Conservation (phyloP, 805 yeast species). For the Kodamaea laetipori region DNA sequence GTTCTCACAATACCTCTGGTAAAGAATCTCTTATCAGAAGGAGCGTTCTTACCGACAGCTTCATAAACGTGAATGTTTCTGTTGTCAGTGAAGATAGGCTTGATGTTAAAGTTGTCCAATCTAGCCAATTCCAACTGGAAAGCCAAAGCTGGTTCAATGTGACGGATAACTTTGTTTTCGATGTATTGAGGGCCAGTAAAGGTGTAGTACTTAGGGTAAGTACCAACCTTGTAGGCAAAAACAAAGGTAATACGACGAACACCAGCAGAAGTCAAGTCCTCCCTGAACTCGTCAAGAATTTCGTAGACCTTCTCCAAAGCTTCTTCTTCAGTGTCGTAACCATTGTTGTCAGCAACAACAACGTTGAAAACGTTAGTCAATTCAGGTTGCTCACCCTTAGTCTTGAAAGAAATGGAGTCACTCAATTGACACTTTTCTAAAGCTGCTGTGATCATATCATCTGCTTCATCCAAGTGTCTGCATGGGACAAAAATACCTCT, state of each 20-base stretch:
- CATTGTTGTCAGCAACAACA: conserved; percentile 71
- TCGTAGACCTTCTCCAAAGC: conserved; percentile 63
- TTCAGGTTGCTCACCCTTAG: conserved; percentile 33
- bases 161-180: conserved; percentile 94
- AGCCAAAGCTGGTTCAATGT: conserved; percentile 97
- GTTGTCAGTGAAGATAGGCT: conserved; percentile 93
- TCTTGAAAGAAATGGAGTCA: conserved; percentile 38
- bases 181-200: conserved; percentile 83
- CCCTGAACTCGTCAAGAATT: conserved; percentile 65
- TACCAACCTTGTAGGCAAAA: conserved; percentile 78
- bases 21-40: conserved; percentile 92
- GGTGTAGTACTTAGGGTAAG: conserved; percentile 94
- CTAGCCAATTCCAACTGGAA: conserved; percentile 95
- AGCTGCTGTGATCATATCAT: conserved; percentile 75
- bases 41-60: conserved; percentile 91
- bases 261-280: conserved; percentile 67
- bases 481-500: conserved; percentile 83
- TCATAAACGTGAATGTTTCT: conserved; percentile 97
- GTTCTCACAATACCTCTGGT: conserved; percentile 97
- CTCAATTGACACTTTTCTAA: conserved; percentile 66
- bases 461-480: conserved; percentile 84
- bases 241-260: conserved; percentile 94
- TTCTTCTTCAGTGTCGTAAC: conserved; percentile 69
- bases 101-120: conserved; percentile 90
- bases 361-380: conserved; percentile 83